Base-by-base conservation (phyloP, 306 rosid species). In the Cucurbita maxima region DNA sequence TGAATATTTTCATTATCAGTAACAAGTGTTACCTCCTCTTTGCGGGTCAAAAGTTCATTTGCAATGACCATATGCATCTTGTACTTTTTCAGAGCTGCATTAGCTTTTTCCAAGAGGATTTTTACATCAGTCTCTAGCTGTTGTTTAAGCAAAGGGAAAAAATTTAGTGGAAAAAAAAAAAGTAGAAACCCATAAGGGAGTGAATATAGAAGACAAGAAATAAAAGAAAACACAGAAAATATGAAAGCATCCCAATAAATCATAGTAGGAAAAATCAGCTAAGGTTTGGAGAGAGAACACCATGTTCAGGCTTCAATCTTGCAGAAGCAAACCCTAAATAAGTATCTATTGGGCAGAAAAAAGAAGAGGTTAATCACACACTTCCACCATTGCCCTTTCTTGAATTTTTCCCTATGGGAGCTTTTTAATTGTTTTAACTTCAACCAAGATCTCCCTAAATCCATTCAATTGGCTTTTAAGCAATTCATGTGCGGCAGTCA, bases 41-140 rank as follows among this genome's bases (percentile, higher is more conserved):
- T 91, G 44, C 99, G 97, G 72, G 80, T 88, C 8, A 79, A 76
- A 75, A 94, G 96, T 78, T 94, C 97, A 75, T 94, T 94, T 64
- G 99, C 97, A 64, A 91, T 89, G 40, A 91, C 97, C 76, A 88
- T 92, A 71, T 94, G 83, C 96, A 94, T 86, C 76, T 94, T 83
- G 83, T 94, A 89, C 87, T 84, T 91, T 76, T 81, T 77, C 37
- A 94, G 96, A 81, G 99, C 91, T 14, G 74, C 59, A 19, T 4
- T 73, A 9, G 97, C 97, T 82, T 94, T 94, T 75, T 83, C 85
- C 62, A 94, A 82, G 78, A 94, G 96, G 81, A 94, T 94, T 84
- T 87, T 84, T 34, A 86, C 43, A 81, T 94, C 97, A 45, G 99
- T 94, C 88, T 94, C 99, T 36, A 94, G 82, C 99, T 94, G 87